Evolutionary conservation across 2,329 filamentous ascomycete species (phyloP).

Genomic region (Fusarium verticillioides): DNA sequence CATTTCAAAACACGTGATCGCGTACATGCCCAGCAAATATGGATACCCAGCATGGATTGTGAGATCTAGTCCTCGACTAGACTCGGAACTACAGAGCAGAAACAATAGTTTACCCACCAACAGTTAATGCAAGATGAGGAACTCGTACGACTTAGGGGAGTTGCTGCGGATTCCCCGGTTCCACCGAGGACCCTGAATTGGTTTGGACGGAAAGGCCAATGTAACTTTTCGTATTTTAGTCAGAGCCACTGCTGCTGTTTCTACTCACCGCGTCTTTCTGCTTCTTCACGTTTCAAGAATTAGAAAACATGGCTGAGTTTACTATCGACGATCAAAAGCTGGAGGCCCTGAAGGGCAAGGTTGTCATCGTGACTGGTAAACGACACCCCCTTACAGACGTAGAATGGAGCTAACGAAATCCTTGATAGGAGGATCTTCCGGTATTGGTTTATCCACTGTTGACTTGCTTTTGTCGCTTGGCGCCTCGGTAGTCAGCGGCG

Average conservation of each 20-base stretch:
- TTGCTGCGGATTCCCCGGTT: background rate
- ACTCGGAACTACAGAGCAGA: background rate
- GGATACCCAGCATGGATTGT: background rate
- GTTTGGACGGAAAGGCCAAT: background rate
- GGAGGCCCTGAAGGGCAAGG: constrained; percentile 57
- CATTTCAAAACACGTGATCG: background rate
- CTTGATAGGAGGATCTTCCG: constrained; percentile 63
- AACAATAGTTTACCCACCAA: background rate
- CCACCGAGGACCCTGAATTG: background rate
- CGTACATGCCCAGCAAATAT: background rate
- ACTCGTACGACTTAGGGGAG: background rate
- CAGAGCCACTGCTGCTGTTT: background rate
- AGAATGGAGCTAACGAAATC: background rate
- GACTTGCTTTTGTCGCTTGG: constrained; percentile 62
- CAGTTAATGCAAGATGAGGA: background rate
- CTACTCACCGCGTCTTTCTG: background rate
- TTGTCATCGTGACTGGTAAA: constrained; percentile 61
- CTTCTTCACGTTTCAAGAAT: background rate
- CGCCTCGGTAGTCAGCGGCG: constrained; percentile 65
- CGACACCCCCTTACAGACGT: background rate
- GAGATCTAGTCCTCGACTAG: background rate
- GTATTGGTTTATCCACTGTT: constrained; percentile 68
- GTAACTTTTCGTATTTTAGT: background rate
- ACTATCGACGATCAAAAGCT: constrained; percentile 58
- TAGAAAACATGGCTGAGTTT: constrained; percentile 55